These are phyloP conservation scores for Lactarius pseudohatsudake DNA, from an alignment of 768 basidiomycete species.

Conservation along the genomic window DNA sequence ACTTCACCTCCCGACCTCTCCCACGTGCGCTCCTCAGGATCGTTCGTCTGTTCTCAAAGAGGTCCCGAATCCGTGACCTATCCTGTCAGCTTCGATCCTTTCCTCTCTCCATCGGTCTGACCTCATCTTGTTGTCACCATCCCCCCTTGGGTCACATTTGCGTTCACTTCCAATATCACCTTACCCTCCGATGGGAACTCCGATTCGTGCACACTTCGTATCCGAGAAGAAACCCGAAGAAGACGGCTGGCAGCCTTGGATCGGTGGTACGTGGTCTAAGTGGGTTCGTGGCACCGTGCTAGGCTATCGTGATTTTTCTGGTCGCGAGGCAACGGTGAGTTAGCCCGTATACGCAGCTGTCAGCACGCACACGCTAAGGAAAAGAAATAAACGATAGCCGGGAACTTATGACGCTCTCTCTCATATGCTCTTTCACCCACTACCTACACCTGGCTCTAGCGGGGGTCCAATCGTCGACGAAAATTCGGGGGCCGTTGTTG, in stretches of 20 bases:
- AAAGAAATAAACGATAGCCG: constrained; percentile 40
- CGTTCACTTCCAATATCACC: constrained; percentile 59
- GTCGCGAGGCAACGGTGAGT: constrained; percentile 54
- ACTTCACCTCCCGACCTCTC: constrained; percentile 15
- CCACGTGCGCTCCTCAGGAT: constrained; percentile 35
- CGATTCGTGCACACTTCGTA: constrained; percentile 56
- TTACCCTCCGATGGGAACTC: constrained; percentile 52
- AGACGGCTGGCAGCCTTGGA: constrained; percentile 50
- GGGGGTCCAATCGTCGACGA: constrained; percentile 68
- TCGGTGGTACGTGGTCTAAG: constrained; percentile 53
- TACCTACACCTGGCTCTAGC: constrained; percentile 64
- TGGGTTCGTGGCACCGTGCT: constrained; percentile 53
- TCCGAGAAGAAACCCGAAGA: constrained; percentile 39
- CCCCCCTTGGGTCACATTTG: constrained; percentile 32
- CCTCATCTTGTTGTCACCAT: constrained; percentile 45
- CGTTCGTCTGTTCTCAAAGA: constrained; percentile 45
- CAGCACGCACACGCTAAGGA: not conserved
- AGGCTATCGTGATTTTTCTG: constrained; percentile 61
- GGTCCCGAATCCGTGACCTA: constrained; percentile 28
- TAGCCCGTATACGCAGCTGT: not conserved
- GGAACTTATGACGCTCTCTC: constrained; percentile 69
- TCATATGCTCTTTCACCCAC: constrained; percentile 52
- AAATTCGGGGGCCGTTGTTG: constrained; percentile 61
- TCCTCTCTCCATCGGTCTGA: constrained; percentile 63
- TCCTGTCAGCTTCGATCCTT: constrained; percentile 47